Evolutionary conservation across 345 rosid genomes (phyloP).

Genomic region (Hibiscus tridactylites): DNA sequence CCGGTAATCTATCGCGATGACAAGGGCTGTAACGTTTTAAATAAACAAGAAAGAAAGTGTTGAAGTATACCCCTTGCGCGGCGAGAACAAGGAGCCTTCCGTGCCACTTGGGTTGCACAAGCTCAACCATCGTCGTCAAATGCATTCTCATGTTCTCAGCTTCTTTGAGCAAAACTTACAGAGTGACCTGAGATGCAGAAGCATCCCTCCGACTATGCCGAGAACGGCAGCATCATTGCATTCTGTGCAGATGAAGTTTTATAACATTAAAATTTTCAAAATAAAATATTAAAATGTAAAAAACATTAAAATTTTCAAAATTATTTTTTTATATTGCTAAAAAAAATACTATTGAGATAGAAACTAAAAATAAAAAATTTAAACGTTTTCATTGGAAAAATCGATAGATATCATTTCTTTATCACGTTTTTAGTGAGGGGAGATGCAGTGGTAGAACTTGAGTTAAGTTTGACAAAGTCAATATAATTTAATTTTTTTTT

Average conservation of each 20-base stretch:
- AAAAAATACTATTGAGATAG: no score
- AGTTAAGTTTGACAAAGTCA: no score
- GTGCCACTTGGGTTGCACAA: slow-evolving; percentile 66
- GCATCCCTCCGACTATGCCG: slow-evolving; percentile 82
- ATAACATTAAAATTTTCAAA: background rate
- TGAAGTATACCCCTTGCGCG: slow-evolving; percentile 58
- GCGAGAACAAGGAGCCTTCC: slow-evolving; percentile 59
- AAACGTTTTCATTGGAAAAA: no score
- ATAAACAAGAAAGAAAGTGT: slow-evolving; percentile 53
- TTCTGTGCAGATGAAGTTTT: slow-evolving; percentile 28
- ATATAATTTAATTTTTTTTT: no score
- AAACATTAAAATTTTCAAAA: no score
- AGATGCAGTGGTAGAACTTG: no score
- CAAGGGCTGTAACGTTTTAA: slow-evolving; percentile 57
- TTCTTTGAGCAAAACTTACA: slow-evolving; percentile 67
- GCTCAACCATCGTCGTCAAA: slow-evolving; percentile 85
- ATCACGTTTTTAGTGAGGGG: no score
- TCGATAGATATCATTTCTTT: no score
- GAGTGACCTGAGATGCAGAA: slow-evolving; percentile 64
- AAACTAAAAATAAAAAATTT: no score
- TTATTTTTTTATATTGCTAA: no score
- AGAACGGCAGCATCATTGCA: slow-evolving; percentile 89
- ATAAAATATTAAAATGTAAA: no score
- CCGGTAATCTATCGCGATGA: slow-evolving; percentile 79
- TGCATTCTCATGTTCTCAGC: slow-evolving; percentile 89